These are phyloP conservation scores for Mortierella sp. DNA, from an alignment of 371 early-diverging fungal genomes.

Conservation along the genomic window DNA sequence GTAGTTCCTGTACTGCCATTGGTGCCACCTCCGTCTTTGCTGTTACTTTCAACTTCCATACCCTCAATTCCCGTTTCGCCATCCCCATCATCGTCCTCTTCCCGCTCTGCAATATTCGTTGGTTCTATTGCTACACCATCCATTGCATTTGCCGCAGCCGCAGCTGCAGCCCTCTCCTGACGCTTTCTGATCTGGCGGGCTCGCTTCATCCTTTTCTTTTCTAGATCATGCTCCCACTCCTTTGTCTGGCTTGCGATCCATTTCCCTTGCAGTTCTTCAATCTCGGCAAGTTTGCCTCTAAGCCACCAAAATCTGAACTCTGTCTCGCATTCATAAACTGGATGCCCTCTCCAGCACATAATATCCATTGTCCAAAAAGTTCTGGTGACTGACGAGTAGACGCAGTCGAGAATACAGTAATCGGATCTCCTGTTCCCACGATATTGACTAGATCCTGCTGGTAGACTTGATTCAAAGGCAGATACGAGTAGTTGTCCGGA, in stretches of 20 bases:
- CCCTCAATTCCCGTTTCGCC: conserved; percentile 35
- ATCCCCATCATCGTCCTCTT: conserved; percentile 36
- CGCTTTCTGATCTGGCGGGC: conserved; percentile 27
- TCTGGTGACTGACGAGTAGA: conserved; percentile 66
- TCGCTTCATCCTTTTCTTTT: conserved; percentile 31
- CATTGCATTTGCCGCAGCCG: conserved; percentile 24
- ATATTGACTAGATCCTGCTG: conserved; percentile 65
- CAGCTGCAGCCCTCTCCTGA: conserved; percentile 37
- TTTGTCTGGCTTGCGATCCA: conserved; percentile 42
- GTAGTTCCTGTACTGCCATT: background rate
- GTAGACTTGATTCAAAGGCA: conserved; percentile 68
- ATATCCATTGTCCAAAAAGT: conserved; percentile 74
- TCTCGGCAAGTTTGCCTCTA: conserved; percentile 64
- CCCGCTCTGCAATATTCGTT: conserved; percentile 2
- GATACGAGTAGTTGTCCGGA: conserved; percentile 54
- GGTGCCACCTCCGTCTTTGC: too few species aligned
- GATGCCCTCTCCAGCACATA: conserved; percentile 75
- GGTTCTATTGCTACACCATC: conserved; percentile 11
- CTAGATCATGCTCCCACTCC: conserved; percentile 32
- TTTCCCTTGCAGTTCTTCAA: conserved; percentile 56
- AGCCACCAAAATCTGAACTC: conserved; percentile 77
- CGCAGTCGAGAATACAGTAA: conserved; percentile 73
- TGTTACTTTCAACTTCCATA: conserved; percentile 21
- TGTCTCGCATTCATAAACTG: conserved; percentile 75
- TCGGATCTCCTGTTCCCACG: conserved; percentile 61